Conservation (phyloP, 192 early-diverging fungal species). For the Rhizoclosmatium globosum region DNA sequence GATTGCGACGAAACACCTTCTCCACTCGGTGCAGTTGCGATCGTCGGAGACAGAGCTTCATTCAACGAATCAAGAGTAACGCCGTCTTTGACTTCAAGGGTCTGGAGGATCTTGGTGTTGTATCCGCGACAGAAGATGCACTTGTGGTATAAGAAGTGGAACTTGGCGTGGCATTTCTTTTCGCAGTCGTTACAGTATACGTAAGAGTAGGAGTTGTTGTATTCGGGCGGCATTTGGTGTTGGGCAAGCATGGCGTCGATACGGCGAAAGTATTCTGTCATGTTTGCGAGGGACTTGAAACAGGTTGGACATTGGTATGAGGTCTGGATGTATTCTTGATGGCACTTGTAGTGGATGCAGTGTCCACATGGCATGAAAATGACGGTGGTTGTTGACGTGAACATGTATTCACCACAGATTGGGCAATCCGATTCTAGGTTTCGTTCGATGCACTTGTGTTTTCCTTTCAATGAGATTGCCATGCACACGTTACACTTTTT, state of each 20-base stretch:
- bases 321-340: constrained; percentile 82
- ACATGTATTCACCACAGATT: constrained; percentile 96
- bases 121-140: constrained; percentile 86
- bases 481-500: constrained; percentile 92
- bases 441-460: constrained; percentile 91
- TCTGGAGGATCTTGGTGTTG: constrained; percentile 86
- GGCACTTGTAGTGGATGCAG: constrained; percentile 88
- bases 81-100: constrained; percentile 48
- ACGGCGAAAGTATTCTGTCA: constrained; percentile 78
- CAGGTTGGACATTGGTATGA: constrained; percentile 98
- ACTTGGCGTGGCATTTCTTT: constrained; percentile 80
- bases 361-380: constrained; percentile 94
- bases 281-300: constrained; percentile 88
- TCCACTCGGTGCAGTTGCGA: neutral
- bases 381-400: constrained; percentile 81
- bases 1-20: neutral
- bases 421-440: constrained; percentile 93
- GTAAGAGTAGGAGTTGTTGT: constrained; percentile 71
- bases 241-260: constrained; percentile 82
- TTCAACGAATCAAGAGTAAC: constrained; percentile 26
- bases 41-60: constrained; percentile 11
- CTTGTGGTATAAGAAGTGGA: constrained; percentile 97
- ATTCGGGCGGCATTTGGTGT: constrained; percentile 92
- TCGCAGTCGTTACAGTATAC: constrained; percentile 98
- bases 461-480: constrained; percentile 71